These are phyloP conservation scores for Alternaria viburni DNA, from an alignment of 2,329 filamentous ascomycete species.

Conservation along the genomic window DNA sequence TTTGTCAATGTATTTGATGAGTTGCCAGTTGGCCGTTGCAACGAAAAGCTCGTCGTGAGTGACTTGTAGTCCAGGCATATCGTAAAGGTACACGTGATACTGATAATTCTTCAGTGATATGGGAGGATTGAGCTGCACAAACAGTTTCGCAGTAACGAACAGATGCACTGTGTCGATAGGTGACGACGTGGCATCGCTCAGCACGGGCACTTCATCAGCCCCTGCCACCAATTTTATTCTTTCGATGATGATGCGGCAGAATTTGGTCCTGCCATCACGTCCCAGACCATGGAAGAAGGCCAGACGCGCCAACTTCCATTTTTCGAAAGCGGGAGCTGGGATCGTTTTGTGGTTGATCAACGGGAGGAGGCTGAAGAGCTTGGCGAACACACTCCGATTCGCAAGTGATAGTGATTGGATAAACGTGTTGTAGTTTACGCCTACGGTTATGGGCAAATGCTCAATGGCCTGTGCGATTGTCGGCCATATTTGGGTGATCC, in stretches of 20 bases:
- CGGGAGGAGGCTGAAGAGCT: background rate
- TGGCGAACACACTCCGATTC: background rate
- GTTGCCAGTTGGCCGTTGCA: background rate
- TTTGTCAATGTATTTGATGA: background rate
- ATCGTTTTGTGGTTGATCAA: background rate
- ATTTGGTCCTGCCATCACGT: background rate
- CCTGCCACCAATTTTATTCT: background rate
- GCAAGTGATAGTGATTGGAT: background rate
- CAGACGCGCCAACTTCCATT: background rate
- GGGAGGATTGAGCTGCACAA: background rate
- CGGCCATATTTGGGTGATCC: background rate
- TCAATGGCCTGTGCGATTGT: rapidly evolving
- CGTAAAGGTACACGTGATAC: background rate
- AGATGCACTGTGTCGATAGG: background rate
- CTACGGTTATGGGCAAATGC: background rate
- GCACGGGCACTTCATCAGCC: background rate
- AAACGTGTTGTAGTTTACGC: background rate
- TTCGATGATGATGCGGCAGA: background rate
- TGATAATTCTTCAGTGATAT: background rate
- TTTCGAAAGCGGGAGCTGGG: background rate
- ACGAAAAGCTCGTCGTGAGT: background rate
- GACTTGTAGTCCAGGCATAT: background rate
- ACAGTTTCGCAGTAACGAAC: background rate
- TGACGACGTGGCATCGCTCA: background rate
- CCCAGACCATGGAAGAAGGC: background rate